Evolutionary conservation across 345 rosid species (phyloP).

Genomic region (Arabidopsis arenosa): DNA sequence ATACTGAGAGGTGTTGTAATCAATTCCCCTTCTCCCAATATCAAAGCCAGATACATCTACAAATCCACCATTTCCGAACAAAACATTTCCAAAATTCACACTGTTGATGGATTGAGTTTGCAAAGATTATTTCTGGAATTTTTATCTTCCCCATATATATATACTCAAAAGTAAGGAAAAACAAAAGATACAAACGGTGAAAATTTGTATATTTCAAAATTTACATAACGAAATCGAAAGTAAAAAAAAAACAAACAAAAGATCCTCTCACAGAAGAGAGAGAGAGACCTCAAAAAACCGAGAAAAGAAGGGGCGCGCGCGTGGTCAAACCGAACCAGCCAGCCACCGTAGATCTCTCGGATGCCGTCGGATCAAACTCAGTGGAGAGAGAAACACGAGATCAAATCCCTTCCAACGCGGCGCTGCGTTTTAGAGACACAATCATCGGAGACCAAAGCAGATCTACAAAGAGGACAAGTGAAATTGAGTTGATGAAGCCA

Average conservation of each 20-base stretch:
- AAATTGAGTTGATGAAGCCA: constrained; percentile 79
- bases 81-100: not conserved
- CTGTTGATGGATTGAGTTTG: not conserved
- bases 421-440: constrained; percentile 52
- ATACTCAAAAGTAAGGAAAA: not conserved
- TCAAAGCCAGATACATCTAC: not conserved
- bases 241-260: not conserved
- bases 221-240: constrained; percentile 10
- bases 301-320: constrained; percentile 35
- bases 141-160: not conserved
- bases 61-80: not conserved
- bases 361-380: constrained; percentile 10
- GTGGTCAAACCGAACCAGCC: constrained; percentile 30
- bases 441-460: constrained; percentile 53
- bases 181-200: constrained; percentile 7
- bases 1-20: not conserved
- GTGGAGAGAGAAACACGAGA: constrained; percentile 53
- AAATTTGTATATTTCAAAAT: constrained; percentile 32
- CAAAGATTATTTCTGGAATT: not conserved
- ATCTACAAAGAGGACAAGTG: constrained; percentile 77
- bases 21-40: not conserved
- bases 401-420: constrained; percentile 64
- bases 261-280: not conserved
- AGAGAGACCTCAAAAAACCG: constrained; percentile 25
- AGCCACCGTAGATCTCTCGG: constrained; percentile 36